Percentiles rank a stretch among this genome's conserved stretches.
These are phyloP conservation scores for Nephelium lappaceum DNA, from an alignment of 345 rosid genomes.

Conservation along the genomic window DNA sequence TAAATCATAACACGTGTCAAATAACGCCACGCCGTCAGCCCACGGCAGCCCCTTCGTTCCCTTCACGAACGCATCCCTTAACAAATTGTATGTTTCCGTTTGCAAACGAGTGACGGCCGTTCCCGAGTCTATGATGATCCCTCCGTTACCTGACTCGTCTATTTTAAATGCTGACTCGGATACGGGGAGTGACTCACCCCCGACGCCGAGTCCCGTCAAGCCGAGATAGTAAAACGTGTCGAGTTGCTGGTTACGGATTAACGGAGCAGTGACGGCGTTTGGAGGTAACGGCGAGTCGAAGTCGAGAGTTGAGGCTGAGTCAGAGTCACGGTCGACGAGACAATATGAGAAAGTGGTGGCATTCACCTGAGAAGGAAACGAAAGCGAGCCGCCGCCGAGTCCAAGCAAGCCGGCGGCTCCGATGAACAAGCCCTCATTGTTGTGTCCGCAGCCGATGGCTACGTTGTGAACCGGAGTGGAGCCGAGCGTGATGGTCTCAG, in stretches of 20 bases:
- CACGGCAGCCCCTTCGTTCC: constrained; percentile 49
- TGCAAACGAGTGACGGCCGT: constrained; percentile 84
- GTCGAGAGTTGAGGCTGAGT: constrained; percentile 72
- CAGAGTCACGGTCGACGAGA: constrained; percentile 92
- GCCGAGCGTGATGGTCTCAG: constrained; percentile 74
- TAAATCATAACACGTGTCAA: constrained; percentile 87
- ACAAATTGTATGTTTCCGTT: constrained; percentile 49
- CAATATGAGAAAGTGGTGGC: constrained; percentile 73
- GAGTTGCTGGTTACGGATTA: constrained; percentile 63
- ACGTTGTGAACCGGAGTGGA: constrained; percentile 55
- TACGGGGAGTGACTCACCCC: constrained; percentile 56
- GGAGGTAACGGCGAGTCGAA: constrained; percentile 49
- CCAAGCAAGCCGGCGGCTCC: constrained; percentile 93
- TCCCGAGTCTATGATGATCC: constrained; percentile 87
- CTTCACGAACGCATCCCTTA: constrained; percentile 62
- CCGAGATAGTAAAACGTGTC: constrained; percentile 81
- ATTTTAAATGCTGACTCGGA: constrained; percentile 59
- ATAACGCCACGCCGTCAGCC: constrained; percentile 54
- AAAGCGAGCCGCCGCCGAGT: constrained; percentile 81
- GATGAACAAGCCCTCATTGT: constrained; percentile 71
- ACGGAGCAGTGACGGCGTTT: constrained; percentile 60
- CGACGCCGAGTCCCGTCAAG: constrained; percentile 71
- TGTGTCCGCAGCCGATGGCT: constrained; percentile 90
- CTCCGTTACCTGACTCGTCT: constrained; percentile 73
- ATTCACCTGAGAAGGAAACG: constrained; percentile 78